Conservation (phyloP, 192 early-diverging fungal species). For the Linnemannia schmuckeri region DNA sequence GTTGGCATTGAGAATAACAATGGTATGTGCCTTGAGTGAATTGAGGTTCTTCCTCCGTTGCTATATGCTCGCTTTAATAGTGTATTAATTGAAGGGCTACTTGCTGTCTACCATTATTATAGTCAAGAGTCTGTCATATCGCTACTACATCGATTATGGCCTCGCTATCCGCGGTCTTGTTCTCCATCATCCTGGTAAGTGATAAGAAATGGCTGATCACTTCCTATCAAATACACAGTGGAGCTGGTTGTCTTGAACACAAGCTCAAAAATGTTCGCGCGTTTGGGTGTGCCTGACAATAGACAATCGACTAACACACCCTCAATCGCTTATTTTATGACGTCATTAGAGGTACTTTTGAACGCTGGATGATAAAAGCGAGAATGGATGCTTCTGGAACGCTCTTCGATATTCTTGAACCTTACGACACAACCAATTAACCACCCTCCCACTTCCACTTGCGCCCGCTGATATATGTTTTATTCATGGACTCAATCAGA, state of each 20-base stretch:
- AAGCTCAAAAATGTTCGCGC: background rate
- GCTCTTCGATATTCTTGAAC: background rate
- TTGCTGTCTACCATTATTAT: conserved; percentile 3
- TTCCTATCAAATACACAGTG: background rate
- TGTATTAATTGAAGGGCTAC: background rate
- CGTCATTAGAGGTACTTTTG: conserved; percentile 15
- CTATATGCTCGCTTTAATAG: no score
- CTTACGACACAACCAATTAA: background rate
- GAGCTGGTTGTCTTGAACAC: background rate
- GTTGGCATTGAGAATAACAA: conserved; percentile 68
- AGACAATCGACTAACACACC: background rate
- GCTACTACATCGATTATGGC: conserved; percentile 80
- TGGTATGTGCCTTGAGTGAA: conserved; percentile 20
- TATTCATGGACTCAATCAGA: conserved; percentile 18
- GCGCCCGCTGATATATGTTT: background rate
- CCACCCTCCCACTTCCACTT: background rate
- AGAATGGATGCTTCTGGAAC: background rate
- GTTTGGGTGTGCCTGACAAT: background rate
- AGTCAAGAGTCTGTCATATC: conserved; percentile 62
- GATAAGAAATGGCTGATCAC: background rate
- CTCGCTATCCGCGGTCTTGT: conserved; percentile 79
- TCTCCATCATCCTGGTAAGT: conserved; percentile 65
- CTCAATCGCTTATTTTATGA: background rate
- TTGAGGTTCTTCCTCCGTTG: no score
- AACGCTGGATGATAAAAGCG: background rate